Base-by-base conservation (phyloP, 495 filamentous ascomycete species). In the Hypoxylon rickii region DNA sequence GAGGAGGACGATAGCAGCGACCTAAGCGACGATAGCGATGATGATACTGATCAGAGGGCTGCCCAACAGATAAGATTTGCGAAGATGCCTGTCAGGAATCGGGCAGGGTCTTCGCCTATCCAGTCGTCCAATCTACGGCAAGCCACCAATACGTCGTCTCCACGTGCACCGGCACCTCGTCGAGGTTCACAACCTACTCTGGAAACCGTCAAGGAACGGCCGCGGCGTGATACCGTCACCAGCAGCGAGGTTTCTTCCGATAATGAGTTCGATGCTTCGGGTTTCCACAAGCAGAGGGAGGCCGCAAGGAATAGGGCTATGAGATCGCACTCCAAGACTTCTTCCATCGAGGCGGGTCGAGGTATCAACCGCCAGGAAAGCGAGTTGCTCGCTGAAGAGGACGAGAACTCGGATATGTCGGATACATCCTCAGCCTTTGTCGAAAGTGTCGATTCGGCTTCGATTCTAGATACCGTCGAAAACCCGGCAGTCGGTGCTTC, bases 1-100 rank as follows among this genome's bases (percentile, higher is more conserved):
- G 93, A 96, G 49, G 94, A 97, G 37, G 95, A 97, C 21, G 95
- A 97, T 68, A 97, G 94, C 68, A 96, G 91, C 66, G 94, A 97
- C 68, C 72, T 97, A 54, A 97, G 90, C 64, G 94, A 97, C 60
- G 93, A 97, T 44, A 97, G 91, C 61, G 94, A 98, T 41, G 93
- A 96, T 22, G 92, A 96, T 51, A 79, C 78, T 7, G 90, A 96
- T 41, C 78, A 79, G 37, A 74, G 81, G 32, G 80, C 74, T 33
- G 78, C 73, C 44, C 88, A 95, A 61, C 89, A 94, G 64, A 96
- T 98, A 68, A 92, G 91, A 66, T 98, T 98, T 63, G 80, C 86
- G 22, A 97, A 97, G 69, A 89, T 97, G 87, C 92, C 94, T 1
- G 77, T 96, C n/a, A 82, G 92, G 15, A 87, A 79, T 49, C 85